A percentile compares a stretch with the other conserved stretches of the same genome.
phyloP scores from a whole-genome alignment of 208 protist genomes.

The Acanthamoeba rhysodes region DNA sequence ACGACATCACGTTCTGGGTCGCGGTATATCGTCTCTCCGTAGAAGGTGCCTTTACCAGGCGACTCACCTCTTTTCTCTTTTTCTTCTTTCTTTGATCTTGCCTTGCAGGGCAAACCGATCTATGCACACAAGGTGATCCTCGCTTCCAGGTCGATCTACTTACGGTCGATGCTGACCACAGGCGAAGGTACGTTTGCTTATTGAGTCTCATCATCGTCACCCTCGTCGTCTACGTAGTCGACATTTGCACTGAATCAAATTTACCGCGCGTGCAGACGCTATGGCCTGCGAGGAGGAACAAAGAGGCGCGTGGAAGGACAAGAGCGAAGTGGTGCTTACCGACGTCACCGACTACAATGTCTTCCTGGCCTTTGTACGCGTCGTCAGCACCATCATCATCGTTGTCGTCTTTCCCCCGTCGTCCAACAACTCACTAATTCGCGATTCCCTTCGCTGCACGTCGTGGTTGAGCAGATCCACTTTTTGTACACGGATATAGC shows the following conservation, averaged over 20 bases:
- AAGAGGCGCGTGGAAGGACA: slow-evolving; percentile 16
- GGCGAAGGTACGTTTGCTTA: not conserved
- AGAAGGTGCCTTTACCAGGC: not conserved
- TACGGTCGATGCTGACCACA: not conserved
- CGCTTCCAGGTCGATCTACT: not conserved
- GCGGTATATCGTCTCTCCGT: not conserved
- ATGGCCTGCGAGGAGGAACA: not conserved
- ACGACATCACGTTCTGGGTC: slow-evolving; percentile 65
- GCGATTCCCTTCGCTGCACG: not conserved
- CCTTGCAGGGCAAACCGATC: slow-evolving; percentile 28
- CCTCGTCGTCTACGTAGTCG: not conserved
- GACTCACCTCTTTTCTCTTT: not conserved
- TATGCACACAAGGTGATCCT: slow-evolving; percentile 70
- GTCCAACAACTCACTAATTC: not conserved
- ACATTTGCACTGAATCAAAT: not conserved
- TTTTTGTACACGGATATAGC: slow-evolving; percentile 73
- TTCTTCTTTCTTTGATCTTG: not conserved
- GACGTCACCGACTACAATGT: slow-evolving; percentile 36
- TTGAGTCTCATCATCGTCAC: not conserved
- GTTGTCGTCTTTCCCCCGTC: not conserved
- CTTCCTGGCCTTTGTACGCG: slow-evolving; percentile 57
- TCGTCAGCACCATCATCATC: not conserved
- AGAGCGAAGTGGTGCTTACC: slow-evolving; percentile 37
- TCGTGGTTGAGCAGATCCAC: slow-evolving; percentile 7
- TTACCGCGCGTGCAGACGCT: not conserved